Evolutionary conservation across 1,139 yeast species (phyloP), one percentile per base, ranked within the genome.

Genomic region (Pichia sp.): DNA sequence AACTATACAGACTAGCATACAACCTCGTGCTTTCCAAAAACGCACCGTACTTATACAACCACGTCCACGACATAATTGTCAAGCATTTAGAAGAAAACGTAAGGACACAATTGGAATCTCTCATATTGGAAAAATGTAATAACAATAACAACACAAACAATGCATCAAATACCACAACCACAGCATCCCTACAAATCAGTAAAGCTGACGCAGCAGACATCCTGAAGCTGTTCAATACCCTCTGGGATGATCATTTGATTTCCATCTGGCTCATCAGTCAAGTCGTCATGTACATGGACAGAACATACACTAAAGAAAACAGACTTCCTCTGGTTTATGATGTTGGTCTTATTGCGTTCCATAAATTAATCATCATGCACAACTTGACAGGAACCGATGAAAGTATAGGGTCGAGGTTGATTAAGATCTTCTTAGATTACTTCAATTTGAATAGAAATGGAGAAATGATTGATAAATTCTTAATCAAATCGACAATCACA

Each of bases 251-350:
- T 44, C 94, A 87, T 63, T 68, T 83, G 37, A 73, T 83, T 41
- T 77, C 88, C 42, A 85, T 90, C 84, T 75, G 86, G 55, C 81
- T 87, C 72, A 78, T 91, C 36, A 79, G 94, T 56, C 97, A 93
- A 63, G 86, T 93, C 4, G 68, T 90, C 65, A 84, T 90, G 87
- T 93, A 93, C 61, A 68, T 93, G 59, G 76, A 93, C 62, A 76
- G 96, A 38, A 96, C 89, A 0, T 89, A 86, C 57, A 87, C 91
- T 27, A 81, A 80, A 53, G 95, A 85, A 54, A 79, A 80, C 49
- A 81, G 81, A 55, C 68, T 79, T 43, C 79, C 89, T 2, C 68
- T 83, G 46, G 75, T 87, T 4, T 85, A 85, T 59, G 96, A 90
- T 59, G 73, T 85, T 40, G 96, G 96, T 0, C 53, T 65, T 37